Base-by-base conservation (phyloP, 2,329 filamentous ascomycete genomes). In the Penicillium paneum region DNA sequence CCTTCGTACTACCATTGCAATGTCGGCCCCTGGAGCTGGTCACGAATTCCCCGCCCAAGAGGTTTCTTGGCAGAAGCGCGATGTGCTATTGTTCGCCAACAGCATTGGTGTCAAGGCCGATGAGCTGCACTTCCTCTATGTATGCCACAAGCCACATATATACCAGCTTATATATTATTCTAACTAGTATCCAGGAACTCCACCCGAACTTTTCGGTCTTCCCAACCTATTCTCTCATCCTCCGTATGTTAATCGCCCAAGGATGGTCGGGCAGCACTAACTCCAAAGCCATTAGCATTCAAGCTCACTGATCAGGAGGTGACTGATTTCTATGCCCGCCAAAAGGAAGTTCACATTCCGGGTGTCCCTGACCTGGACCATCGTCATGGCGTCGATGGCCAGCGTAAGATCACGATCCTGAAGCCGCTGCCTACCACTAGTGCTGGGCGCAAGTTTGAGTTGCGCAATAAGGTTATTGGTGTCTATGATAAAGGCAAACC, bases 51-150 rank as follows among this genome's bases (percentile, higher is more conserved):
- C 90, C 54, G 74, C 83, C 44, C 78, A 84, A 67, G 83, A 87
- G 69, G 90, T 96, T 11, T 83, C 87, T 65, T 97, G 91, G 92
- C 75, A 90, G 66, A 91, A 92, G 82, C 85, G 92, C 62, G 92
- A 97, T 79, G 84, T 87, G 34, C 81, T 97, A 58, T 85, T 97
- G 58, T 97, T 97, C 73, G 91, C 92, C 64, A 88, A 88, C 74
- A 93, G 88, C 76, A 93, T 97, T 71, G 92, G 92, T 53, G 86
- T 82, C 69, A 93, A 84, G 12, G 81, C 82, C n/a, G 86, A 96
- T 65, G 92, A 97, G 79, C 84, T 96, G 68, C 91, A 96, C 71
- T 96, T 93, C 71, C 86, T 96, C 76, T 97, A 91, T 67, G 91
- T 94, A 80, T 56, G 83, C 19, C 15, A 69, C n/a, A 8, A 34